Conservation (phyloP, 129 eudicot species). For the Chrysanthemum makinoi region DNA sequence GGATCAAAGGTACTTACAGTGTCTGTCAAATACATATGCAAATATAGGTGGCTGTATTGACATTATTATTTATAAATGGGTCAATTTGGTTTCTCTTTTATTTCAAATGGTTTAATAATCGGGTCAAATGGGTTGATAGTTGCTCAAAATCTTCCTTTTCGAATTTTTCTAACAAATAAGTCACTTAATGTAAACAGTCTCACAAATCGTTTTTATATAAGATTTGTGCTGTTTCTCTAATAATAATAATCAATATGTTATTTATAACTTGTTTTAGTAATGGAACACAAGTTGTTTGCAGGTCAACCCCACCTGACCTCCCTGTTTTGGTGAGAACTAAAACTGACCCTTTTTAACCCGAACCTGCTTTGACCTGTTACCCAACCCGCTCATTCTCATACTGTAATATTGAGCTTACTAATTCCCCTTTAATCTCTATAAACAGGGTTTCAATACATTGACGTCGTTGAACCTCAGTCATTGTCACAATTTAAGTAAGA, state of each 20-base stretch:
- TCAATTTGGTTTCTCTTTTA: not conserved
- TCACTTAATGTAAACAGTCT: not conserved
- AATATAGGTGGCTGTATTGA: not conserved
- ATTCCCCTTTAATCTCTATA: not conserved
- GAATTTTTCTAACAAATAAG: no score
- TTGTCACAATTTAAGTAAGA: constrained; percentile 23
- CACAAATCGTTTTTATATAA: not conserved
- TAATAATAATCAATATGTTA: no score
- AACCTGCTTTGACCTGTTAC: not conserved
- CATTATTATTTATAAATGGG: not conserved
- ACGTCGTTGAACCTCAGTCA: constrained; percentile 39
- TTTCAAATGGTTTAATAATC: not conserved
- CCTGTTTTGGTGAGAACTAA: not conserved
- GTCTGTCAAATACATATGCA: not conserved
- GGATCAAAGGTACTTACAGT: constrained; percentile 33
- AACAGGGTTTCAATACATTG: constrained; percentile 29
- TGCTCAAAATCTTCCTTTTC: not conserved
- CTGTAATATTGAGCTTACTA: not conserved
- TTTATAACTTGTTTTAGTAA: not conserved
- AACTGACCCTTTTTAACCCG: not conserved
- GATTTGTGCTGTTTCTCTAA: not conserved
- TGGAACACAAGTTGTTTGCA: not conserved
- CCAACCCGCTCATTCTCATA: not conserved
- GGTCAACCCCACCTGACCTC: not conserved
- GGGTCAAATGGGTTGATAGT: not conserved